A percentile compares a stretch with the other conserved stretches of the same genome.
Conservation (phyloP, 768 basidiomycete species). For the Trametes cingulata region DNA sequence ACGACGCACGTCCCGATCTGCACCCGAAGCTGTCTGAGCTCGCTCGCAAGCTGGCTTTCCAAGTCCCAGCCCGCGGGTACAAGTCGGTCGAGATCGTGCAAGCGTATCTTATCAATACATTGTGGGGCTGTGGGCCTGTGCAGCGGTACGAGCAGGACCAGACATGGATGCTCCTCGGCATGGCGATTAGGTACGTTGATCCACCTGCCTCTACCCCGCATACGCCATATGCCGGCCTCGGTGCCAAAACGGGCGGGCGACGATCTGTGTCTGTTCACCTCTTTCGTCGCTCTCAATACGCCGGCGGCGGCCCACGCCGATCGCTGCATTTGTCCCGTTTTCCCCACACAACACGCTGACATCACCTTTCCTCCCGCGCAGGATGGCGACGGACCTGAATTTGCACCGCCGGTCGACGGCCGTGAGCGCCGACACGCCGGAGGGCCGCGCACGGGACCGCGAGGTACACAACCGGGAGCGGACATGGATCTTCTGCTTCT, state of each 20-base stretch:
- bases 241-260: conserved; percentile 5
- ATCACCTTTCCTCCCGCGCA: conserved; percentile 30
- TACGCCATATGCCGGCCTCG: neutral
- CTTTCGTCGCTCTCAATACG: conserved; percentile 5
- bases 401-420: conserved; percentile 81
- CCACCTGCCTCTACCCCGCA: neutral
- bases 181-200: conserved; percentile 69
- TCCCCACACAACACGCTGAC: conserved; percentile 18
- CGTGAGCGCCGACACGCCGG: conserved; percentile 67
- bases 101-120: conserved; percentile 83
- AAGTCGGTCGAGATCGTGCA: conserved; percentile 96
- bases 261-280: conserved; percentile 15
- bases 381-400: conserved; percentile 96
- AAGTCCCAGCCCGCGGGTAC: conserved; percentile 81
- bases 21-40: conserved; percentile 78
- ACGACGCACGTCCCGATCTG: conserved; percentile 77
- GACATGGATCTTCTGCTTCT: conserved; percentile 89
- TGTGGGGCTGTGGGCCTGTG: conserved; percentile 94
- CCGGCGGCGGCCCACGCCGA: conserved; percentile 8
- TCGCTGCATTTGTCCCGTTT: conserved; percentile 1
- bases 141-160: conserved; percentile 96
- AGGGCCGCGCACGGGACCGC: conserved; percentile 73
- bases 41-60: conserved; percentile 86
- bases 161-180: conserved; percentile 88
- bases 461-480: conserved; percentile 95